These are phyloP conservation scores for Lipomyces sp. DNA, from an alignment of 805 yeast species.

Conservation along the genomic window DNA sequence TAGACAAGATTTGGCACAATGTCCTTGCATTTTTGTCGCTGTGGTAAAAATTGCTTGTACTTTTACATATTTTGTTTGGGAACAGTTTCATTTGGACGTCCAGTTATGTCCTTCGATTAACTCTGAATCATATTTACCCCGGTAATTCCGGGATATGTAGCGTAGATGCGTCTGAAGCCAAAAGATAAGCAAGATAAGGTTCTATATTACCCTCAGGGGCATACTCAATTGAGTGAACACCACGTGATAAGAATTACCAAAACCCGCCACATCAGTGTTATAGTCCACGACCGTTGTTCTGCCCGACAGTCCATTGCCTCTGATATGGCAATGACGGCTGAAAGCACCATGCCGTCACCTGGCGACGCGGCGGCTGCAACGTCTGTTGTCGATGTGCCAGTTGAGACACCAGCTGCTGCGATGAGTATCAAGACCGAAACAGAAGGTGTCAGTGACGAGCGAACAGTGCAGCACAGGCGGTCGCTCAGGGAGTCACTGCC, in stretches of 20 bases:
- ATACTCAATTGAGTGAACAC: too few species aligned
- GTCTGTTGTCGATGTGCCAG: neutral
- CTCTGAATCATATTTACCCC: too few species aligned
- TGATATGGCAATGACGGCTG: neutral
- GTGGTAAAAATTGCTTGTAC: neutral
- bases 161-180: too few species aligned
- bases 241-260: too few species aligned
- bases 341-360: neutral
- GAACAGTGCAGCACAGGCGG: neutral
- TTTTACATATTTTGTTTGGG: neutral
- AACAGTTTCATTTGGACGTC: too few species aligned
- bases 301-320: neutral
- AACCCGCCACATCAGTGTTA: too few species aligned
- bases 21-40: neutral
- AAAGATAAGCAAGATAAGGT: too few species aligned
- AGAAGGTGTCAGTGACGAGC: neutral
- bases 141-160: too few species aligned
- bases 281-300: too few species aligned
- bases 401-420: neutral
- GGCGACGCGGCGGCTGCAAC: neutral
- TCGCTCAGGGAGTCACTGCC: conserved; percentile 9
- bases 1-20: neutral
- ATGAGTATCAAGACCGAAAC: neutral
- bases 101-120: too few species aligned
- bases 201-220: too few species aligned